Evolutionary conservation across 129 eudicot genomes (phyloP).

Genomic region (Ambrosia trifida): DNA sequence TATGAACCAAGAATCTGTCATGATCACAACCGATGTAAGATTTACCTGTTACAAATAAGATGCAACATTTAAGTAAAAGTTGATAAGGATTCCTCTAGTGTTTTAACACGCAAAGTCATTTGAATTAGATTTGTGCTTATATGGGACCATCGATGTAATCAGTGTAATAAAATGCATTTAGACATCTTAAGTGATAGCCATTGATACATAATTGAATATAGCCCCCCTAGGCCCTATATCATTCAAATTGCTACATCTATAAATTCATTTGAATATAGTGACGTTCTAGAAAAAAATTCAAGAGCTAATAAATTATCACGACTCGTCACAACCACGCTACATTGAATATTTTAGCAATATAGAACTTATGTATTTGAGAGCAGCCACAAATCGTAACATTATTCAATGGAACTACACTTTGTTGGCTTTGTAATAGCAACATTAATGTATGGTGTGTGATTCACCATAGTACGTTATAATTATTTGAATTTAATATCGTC

Average conservation of each 20-base stretch:
- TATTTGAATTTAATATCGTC: not conserved
- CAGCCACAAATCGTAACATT: constrained; percentile 1
- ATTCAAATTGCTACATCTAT: constrained; percentile 21
- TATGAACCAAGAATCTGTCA: too few species aligned
- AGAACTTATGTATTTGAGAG: not conserved
- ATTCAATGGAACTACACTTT: constrained; percentile 1
- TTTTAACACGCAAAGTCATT: constrained; percentile 25
- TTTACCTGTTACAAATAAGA: not conserved
- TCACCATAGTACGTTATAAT: constrained; percentile 10
- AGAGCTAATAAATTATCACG: constrained; percentile 17
- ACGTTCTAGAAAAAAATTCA: constrained; percentile 14
- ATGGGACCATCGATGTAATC: constrained; percentile 24
- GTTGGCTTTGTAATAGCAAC: constrained; percentile 8
- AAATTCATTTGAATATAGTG: constrained; percentile 25
- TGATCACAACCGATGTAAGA: too few species aligned
- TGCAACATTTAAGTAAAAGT: constrained; percentile 14
- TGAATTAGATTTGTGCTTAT: constrained; percentile 10
- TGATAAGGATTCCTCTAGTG: not conserved
- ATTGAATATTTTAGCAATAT: constrained; percentile 11
- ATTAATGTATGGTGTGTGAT: not conserved
- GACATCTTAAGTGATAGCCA: constrained; percentile 22
- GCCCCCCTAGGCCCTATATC: constrained; percentile 6
- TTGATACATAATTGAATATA: constrained; percentile 19
- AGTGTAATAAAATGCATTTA: constrained; percentile 17
- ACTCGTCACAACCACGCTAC: constrained; percentile 5